Percentiles rank a stretch among this genome's conserved stretches.
phyloP scores from a whole-genome alignment of 2,329 filamentous ascomycete genomes.

The Arthrobotrys conoides region DNA sequence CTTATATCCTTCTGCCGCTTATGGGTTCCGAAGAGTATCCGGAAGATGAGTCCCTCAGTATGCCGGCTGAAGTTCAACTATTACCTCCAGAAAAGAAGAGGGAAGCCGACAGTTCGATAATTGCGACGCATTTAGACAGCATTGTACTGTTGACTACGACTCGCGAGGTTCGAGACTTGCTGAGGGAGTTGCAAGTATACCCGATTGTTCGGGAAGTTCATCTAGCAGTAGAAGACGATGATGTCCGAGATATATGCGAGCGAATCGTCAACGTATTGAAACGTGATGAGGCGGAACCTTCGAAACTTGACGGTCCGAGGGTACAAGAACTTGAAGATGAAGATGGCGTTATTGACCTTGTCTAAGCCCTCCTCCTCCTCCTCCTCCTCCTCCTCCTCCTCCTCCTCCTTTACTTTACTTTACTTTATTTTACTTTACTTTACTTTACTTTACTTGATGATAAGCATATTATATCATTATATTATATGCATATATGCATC shows the following conservation, averaged over 20 bases:
- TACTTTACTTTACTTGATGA: not conserved
- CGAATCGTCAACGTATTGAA: constrained; percentile 89
- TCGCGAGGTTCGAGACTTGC: constrained; percentile 78
- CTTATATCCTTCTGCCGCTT: constrained; percentile 89
- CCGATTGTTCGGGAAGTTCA: constrained; percentile 91
- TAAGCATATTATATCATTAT: not conserved
- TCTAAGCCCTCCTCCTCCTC: constrained; percentile 32
- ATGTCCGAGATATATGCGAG: constrained; percentile 86
- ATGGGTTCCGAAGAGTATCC: constrained; percentile 89
- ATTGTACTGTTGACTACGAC: constrained; percentile 86
- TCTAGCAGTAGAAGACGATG: constrained; percentile 81
- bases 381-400: no score
- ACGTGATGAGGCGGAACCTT: constrained; percentile 76
- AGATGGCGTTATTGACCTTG: constrained; percentile 67
- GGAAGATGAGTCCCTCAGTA: constrained; percentile 85
- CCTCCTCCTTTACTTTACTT: not conserved
- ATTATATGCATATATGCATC: not conserved
- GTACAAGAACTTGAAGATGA: constrained; percentile 69
- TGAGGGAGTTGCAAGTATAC: constrained; percentile 86
- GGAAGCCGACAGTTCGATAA: constrained; percentile 81
- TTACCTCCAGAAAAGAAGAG: constrained; percentile 90
- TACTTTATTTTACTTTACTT: no score
- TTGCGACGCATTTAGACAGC: constrained; percentile 91
- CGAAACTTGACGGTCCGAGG: constrained; percentile 69
- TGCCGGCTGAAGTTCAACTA: constrained; percentile 91